Base-by-base conservation (phyloP, 2,329 filamentous ascomycete genomes). In the Bipolaris bicolor region DNA sequence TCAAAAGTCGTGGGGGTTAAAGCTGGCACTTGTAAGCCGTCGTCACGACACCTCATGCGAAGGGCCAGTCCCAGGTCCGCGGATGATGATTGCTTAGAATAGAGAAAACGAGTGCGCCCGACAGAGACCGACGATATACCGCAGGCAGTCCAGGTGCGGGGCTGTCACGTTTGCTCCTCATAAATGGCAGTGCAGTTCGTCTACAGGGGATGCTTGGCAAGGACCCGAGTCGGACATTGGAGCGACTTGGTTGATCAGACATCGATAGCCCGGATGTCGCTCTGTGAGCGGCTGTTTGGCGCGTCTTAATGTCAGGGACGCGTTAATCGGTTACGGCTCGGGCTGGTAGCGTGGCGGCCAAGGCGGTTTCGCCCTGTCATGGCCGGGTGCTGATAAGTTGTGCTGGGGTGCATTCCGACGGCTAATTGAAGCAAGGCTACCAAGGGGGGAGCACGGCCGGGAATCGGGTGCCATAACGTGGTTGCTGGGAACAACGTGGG, bases 21-120 rank as follows among this genome's bases (percentile, higher is more conserved):
- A 20, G 56, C 56, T 63, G 51, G 58, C 60, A 62, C 60, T 56
- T 53, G 43, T 44, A 41, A 41, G 45, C 51, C 24, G 26, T 48
- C 46, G 55, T 41, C 50, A 58, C 49, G 29, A 41, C 52, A 49
- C 31, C 31, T 53, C 29, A n/a, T 36, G 51, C 37, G 10, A 48
- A 26, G 26, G 33, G 36, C 34, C 39, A 51, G 56, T 26, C 18
- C 43, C 57, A 48, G 52, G n/a, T 39, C 46, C 45, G 49, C 44
- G 46, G 54, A 15, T 39, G 39, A 33, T 34, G 34, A 51, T 47
- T 48, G 55, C 54, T 36, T 53, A 24, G 7, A 53, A 26, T 20
- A 37, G 29, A 33, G 36, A 29, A 40, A n/a, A n/a, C 26, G 16
- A 20, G 11, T 13, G 11, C 9, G 39, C 16, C 22, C 26, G 20